Evolutionary conservation across 805 yeast genomes (phyloP).

Genomic region (Saccharomyces cerevisiae): DNA sequence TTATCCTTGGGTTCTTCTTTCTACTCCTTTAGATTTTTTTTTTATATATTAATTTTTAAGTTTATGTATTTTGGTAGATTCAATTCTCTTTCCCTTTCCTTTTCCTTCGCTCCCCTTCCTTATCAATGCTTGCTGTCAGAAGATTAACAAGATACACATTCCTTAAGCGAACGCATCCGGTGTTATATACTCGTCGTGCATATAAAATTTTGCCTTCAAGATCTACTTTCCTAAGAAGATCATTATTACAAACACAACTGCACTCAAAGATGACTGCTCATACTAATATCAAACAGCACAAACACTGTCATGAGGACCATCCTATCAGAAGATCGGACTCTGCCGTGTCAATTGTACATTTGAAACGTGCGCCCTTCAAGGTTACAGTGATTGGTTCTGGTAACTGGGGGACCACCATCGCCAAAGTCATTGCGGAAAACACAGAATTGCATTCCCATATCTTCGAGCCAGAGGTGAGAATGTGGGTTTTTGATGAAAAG

Average conservation of each 20-base stretch:
- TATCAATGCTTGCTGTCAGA: constrained; percentile 1
- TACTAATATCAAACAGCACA: not conserved
- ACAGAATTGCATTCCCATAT: constrained; percentile 59
- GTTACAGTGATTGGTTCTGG: constrained; percentile 88
- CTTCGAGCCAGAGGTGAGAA: constrained; percentile 67
- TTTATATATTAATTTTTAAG: not conserved
- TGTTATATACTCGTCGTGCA: not conserved
- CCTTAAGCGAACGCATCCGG: not conserved
- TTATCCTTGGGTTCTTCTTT: not conserved
- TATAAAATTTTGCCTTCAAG: not conserved
- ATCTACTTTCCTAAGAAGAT: not conserved
- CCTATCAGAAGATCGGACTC: constrained; percentile 3
- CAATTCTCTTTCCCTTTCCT: constrained; percentile 1
- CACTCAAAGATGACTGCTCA: constrained; percentile 13
- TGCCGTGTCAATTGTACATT: constrained; percentile 4
- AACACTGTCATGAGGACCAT: not conserved
- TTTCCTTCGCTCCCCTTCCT: constrained; percentile 1
- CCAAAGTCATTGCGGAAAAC: constrained; percentile 89
- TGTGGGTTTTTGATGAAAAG: constrained; percentile 95
- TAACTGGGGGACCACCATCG: constrained; percentile 96
- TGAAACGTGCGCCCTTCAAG: constrained; percentile 35
- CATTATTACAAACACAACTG: not conserved
- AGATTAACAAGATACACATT: not conserved
- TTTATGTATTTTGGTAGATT: not conserved
- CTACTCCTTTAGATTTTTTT: not conserved